A percentile compares a stretch with the other conserved stretches of the same genome.
phyloP scores from a whole-genome alignment of 306 rosid species.

The Glycine soja region DNA sequence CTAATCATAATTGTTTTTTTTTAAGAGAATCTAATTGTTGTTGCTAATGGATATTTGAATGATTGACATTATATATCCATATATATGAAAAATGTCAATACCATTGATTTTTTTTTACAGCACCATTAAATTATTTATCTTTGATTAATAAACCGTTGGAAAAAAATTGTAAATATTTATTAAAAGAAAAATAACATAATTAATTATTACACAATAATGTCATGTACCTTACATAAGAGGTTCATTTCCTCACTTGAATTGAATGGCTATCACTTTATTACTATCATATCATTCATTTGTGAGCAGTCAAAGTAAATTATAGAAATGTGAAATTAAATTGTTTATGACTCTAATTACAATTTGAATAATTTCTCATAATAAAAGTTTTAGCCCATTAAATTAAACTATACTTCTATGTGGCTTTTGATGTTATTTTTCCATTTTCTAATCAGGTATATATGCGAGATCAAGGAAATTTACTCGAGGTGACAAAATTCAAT shows the following conservation, averaged over 20 bases:
- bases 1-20: too few relatives aligned
- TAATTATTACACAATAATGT: background rate
- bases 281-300: background rate
- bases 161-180: background rate
- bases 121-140: background rate
- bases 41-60: too few relatives aligned
- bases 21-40: too few relatives aligned
- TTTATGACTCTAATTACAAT: background rate
- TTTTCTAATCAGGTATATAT: background rate
- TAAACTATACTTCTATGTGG: background rate
- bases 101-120: too few relatives aligned
- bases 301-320: background rate
- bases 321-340: background rate
- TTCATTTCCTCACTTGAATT: too few relatives aligned
- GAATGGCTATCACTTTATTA: too few relatives aligned
- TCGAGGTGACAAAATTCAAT: conserved; percentile 15
- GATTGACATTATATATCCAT: too few relatives aligned
- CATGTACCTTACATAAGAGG: too few relatives aligned
- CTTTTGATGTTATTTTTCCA: background rate
- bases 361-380: background rate
- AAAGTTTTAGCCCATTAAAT: background rate
- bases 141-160: background rate
- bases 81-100: too few relatives aligned
- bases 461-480: conserved; percentile 41
- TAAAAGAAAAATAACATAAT: too few relatives aligned